A percentile compares a stretch with the other conserved stretches of the same genome.
phyloP scores from a whole-genome alignment of 164 flowering plant genomes.

The Platanus orientalis region DNA sequence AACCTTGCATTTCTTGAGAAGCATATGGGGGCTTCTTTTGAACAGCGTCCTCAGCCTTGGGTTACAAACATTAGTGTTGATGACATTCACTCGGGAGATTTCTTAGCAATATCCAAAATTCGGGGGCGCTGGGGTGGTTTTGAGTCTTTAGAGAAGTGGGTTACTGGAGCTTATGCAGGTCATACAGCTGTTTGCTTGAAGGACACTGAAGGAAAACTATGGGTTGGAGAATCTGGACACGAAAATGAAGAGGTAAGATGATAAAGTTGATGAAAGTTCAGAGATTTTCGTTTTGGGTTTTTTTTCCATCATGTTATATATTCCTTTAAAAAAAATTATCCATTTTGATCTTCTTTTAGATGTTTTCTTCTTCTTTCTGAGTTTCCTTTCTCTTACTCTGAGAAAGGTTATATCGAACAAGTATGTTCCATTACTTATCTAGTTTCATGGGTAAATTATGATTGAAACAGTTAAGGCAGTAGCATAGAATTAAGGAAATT shows the following conservation, averaged over 20 bases:
- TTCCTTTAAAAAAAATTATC: too few species aligned
- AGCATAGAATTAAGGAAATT: too few species aligned
- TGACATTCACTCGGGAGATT: slow-evolving; percentile 93
- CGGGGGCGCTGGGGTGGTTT: slow-evolving; percentile 99
- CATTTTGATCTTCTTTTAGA: too few species aligned
- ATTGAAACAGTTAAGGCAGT: too few species aligned
- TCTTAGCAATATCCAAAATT: slow-evolving; percentile 88
- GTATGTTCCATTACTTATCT: too few species aligned
- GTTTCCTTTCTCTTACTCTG: too few species aligned
- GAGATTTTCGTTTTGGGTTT: not conserved
- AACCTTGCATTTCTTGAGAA: slow-evolving; percentile 81
- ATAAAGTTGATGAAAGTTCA: not conserved
- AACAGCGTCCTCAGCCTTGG: slow-evolving; percentile 87
- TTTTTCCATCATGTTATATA: too few species aligned
- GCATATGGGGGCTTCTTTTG: slow-evolving; percentile 86
- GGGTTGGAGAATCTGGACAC: slow-evolving; percentile 99
- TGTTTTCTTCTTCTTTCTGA: too few species aligned
- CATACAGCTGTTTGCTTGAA: slow-evolving; percentile 88
- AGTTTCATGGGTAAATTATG: too few species aligned
- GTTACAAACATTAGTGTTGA: slow-evolving; percentile 61
- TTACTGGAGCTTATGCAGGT: slow-evolving; percentile 92
- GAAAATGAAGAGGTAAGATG: slow-evolving; percentile 71
- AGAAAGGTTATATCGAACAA: too few species aligned
- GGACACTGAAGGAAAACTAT: slow-evolving; percentile 90
- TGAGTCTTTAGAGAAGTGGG: slow-evolving; percentile 98